These are phyloP conservation scores for Penicillium arizonense DNA, from an alignment of 495 filamentous ascomycete species.

Conservation along the genomic window DNA sequence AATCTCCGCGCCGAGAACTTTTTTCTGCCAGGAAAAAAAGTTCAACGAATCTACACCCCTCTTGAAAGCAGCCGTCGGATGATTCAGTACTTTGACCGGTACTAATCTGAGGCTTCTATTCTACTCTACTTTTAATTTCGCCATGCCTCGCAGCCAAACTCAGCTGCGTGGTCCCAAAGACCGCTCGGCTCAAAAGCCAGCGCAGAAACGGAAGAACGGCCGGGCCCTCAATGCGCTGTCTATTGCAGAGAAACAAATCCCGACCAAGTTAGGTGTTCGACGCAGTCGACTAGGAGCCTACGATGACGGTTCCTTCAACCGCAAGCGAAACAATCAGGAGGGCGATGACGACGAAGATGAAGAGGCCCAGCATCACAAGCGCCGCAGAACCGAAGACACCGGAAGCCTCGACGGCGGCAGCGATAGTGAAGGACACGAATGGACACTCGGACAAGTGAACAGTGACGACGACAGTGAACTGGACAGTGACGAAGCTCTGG, in stretches of 20 bases:
- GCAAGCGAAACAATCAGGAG: slow-evolving; percentile 38
- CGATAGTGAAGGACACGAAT: slow-evolving; percentile 86
- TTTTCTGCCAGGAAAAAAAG: slow-evolving; percentile 35
- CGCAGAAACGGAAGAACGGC: slow-evolving; percentile 48
- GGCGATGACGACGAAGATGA: slow-evolving; percentile 51
- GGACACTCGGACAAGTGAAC: slow-evolving; percentile 74
- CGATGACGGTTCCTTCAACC: slow-evolving; percentile 44
- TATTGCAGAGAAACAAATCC: slow-evolving; percentile 67
- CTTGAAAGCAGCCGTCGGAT: slow-evolving; percentile 12
- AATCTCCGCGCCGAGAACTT: slow-evolving; percentile 42
- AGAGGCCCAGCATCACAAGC: slow-evolving; percentile 46
- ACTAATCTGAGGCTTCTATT: slow-evolving; percentile 7
- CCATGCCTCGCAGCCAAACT: slow-evolving; percentile 70
- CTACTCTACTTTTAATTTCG: slow-evolving; percentile 12
- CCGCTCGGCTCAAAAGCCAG: slow-evolving; percentile 43
- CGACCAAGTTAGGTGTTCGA: slow-evolving; percentile 48
- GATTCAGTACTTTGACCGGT: slow-evolving; percentile 6
- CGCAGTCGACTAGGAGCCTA: slow-evolving; percentile 58
- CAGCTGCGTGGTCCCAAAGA: slow-evolving; percentile 45
- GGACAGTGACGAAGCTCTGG: slow-evolving; percentile 92
- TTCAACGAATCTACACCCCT: slow-evolving; percentile 20
- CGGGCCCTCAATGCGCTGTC: slow-evolving; percentile 80
- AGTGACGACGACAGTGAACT: slow-evolving; percentile 80
- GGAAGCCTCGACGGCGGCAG: slow-evolving; percentile 59
- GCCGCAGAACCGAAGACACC: slow-evolving; percentile 35